Base-by-base conservation (phyloP, 1,139 yeast species). In the Scheffersomyces segobiensis region DNA sequence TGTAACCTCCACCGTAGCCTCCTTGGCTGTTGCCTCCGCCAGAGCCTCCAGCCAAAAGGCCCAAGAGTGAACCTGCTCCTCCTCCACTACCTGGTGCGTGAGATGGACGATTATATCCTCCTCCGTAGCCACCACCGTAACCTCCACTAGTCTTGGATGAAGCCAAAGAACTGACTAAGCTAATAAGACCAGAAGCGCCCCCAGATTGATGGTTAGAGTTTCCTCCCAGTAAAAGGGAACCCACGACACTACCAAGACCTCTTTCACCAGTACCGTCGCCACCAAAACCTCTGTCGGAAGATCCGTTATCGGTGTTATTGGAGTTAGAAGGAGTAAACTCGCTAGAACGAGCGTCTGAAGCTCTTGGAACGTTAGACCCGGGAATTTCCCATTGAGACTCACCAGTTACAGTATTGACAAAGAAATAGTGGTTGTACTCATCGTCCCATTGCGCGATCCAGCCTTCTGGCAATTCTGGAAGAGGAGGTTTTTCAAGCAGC, bases 401-500 rank as follows among this genome's bases (percentile, higher is more conserved):
- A 2, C 72, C 71, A 3, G 73, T 70, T 20, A 55, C 53, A 21
- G 63, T 61, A 57, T 73, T 67, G 49, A 72, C 70, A 53, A 59
- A 72, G 59, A 64, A 73, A 57, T 63, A 72, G 48, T 62, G 57
- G 54, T 68, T 55, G 59, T 69, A 70, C 56, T 70, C 71, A 49
- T 69, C 70, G 55, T 73, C 76, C 72, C 72, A 73, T 55, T 68
- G 68, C 10, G 75, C 76, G 2, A 63, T 57, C 76, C 76, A 73
- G 7, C 75, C 76, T 4, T 61, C 60, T 5, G 76, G 77, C 46
- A 71, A 57, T 22, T 57, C 53, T 5, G 70, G 67, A 10, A 60
- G 59, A 21, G 55, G 55, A 1, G 61, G 61, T 32, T n/a, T 48
- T 24, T 48, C 22, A 19, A 19, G 53, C 26, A 19, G 54, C 14